phyloP scores from a whole-genome alignment of 2,329 filamentous ascomycete species.

The Fusarium beomiforme region DNA sequence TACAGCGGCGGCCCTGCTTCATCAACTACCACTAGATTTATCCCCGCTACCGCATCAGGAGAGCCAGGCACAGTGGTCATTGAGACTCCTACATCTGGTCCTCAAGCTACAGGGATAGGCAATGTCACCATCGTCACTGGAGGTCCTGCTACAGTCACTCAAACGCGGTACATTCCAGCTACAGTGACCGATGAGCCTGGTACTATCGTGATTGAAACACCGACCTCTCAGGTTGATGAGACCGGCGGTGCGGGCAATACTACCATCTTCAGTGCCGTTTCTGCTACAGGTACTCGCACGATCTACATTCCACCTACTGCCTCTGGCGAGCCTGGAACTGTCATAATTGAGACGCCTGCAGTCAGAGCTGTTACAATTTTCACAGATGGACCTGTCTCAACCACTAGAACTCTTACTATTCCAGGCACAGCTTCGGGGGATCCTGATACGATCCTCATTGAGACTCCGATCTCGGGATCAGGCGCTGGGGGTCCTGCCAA shows the following conservation, averaged over 20 bases:
- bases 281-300: background rate
- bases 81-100: constrained; percentile 14
- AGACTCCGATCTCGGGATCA: background rate
- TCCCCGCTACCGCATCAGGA: background rate
- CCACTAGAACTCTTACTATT: background rate
- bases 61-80: constrained; percentile 9
- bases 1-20: constrained; percentile 6
- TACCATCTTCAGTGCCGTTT: background rate
- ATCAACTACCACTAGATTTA: background rate
- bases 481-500: background rate
- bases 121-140: constrained; percentile 6
- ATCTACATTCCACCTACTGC: background rate
- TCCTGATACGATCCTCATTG: background rate
- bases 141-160: background rate
- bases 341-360: constrained; percentile 11
- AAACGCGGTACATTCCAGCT: constrained; percentile 9
- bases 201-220: constrained; percentile 3
- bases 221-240: background rate
- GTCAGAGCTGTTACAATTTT: background rate
- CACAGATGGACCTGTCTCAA: background rate
- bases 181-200: background rate
- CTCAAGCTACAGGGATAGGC: constrained; percentile 1
- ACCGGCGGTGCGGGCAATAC: background rate
- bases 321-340: constrained; percentile 4
- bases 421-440: background rate